phyloP scores from a whole-genome alignment of 495 filamentous ascomycete genomes.

The Cercophora samala region DNA sequence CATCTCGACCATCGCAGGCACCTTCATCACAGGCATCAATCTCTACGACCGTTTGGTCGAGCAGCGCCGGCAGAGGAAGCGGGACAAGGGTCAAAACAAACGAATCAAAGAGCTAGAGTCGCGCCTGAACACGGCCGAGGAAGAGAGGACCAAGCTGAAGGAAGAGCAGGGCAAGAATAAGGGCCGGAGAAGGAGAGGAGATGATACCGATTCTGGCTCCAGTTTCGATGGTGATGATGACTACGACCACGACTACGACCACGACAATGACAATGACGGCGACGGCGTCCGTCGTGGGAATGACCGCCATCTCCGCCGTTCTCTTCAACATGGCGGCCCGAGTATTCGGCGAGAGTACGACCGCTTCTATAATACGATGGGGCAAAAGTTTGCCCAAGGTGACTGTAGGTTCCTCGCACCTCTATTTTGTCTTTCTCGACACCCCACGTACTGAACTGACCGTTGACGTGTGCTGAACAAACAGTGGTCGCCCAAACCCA shows the following conservation, averaged over 20 bases:
- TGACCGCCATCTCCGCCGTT: slow-evolving; percentile 27
- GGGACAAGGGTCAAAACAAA: slow-evolving; percentile 33
- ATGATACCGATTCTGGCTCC: neutral
- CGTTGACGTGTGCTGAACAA: neutral
- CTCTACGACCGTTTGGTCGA: slow-evolving; percentile 36
- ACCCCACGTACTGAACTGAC: neutral
- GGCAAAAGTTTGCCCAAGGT: slow-evolving; percentile 34
- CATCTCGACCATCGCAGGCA: slow-evolving; percentile 38
- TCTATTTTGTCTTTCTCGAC: no score
- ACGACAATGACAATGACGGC: slow-evolving; percentile 5
- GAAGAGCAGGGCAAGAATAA: slow-evolving; percentile 6
- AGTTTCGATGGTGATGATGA: slow-evolving; percentile 2
- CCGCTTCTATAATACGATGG: slow-evolving; percentile 26
- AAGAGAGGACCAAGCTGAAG: slow-evolving; percentile 6
- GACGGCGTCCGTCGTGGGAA: neutral
- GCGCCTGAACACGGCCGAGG: slow-evolving; percentile 30
- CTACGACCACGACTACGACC: slow-evolving; percentile 4
- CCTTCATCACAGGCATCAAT: slow-evolving; percentile 38
- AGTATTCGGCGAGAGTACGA: slow-evolving; percentile 34
- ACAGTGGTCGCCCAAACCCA: slow-evolving; percentile 35
- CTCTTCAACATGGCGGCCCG: slow-evolving; percentile 30
- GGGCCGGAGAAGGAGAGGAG: neutral
- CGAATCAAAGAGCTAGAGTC: slow-evolving; percentile 38
- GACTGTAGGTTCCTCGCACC: slow-evolving; percentile 35
- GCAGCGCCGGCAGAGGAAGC: slow-evolving; percentile 32